These are phyloP conservation scores for Aspergillus aculeatus DNA, from an alignment of 2,329 filamentous ascomycete genomes.

Conservation along the genomic window DNA sequence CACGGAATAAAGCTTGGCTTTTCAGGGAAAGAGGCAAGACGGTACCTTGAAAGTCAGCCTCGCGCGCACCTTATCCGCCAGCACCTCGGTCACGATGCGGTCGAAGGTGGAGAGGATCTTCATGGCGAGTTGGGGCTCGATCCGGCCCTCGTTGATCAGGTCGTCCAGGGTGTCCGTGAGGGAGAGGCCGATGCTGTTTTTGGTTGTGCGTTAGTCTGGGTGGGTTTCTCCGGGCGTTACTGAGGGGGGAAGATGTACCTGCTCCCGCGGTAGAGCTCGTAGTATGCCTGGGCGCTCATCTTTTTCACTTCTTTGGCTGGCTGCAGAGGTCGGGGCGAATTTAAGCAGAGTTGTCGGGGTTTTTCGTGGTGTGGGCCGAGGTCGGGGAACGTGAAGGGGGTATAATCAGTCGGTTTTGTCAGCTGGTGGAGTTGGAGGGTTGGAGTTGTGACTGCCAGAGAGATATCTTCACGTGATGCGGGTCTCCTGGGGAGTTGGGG, in stretches of 20 bases:
- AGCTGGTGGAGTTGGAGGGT: no score
- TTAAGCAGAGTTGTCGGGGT: not conserved
- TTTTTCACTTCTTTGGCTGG: constrained; percentile 15
- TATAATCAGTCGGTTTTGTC: no score
- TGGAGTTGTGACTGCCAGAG: not conserved
- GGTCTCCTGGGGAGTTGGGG: not conserved
- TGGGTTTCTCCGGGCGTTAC: not conserved
- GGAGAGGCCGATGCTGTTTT: constrained; percentile 78
- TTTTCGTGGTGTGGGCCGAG: no score
- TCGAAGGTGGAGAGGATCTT: constrained; percentile 97
- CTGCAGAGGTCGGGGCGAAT: not conserved
- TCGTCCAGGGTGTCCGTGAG: constrained; percentile 97
- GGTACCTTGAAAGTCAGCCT: constrained; percentile 89
- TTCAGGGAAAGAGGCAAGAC: not conserved
- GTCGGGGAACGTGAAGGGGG: not conserved
- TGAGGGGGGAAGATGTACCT: constrained; percentile 61
- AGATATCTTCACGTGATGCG: constrained; percentile 10
- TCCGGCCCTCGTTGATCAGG: constrained; percentile 88
- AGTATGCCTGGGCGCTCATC: constrained; percentile 62
- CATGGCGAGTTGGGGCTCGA: constrained; percentile 98
- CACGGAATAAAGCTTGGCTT: no score
- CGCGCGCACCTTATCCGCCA: constrained; percentile 89
- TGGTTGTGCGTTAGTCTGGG: not conserved
- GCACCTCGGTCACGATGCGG: constrained; percentile 82
- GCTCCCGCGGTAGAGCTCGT: constrained; percentile 97